Evolutionary conservation across 257 asterid genomes (phyloP), one percentile per base, ranked within the genome.

Genomic region (Solanum ahanhuiri): DNA sequence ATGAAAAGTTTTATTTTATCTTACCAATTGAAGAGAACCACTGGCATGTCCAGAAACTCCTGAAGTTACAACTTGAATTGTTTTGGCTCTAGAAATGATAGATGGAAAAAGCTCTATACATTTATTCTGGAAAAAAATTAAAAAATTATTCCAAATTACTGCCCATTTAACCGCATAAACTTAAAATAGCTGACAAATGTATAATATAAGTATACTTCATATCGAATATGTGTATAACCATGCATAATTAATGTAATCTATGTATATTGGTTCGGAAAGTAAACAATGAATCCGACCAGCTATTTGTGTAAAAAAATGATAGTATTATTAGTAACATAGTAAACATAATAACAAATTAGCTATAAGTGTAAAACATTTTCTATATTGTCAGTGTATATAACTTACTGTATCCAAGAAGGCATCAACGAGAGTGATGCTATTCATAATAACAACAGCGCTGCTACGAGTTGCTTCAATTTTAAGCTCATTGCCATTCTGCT

Each of bases 41-140:
- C 54, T 93, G 4, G 95, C 95, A 83, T 93, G 93, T n/a, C 96
- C 95, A 43, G 98, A 88, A 88, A 89, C 92, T 10, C 93, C 95
- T 1, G 98, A 86, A 34, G 91, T 91, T 86, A 95, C 93, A 3
- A 94, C 94, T 90, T 95, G 98, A 85, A 96, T 94, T 7, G 98
- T 95, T 92, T 93, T 96, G 14, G 99, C 98, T 87, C 99, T 88
- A 12, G 98, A 91, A 57, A 96, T 90, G 33, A 96, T 91, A 17
- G 96, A 94, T 12, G 99, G 99, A 84, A 95, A 96, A 12, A 96
- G 92, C 87, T 96, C 98, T 96, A 92, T 88, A 98, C 99, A 96
- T 88, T 96, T 96, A 72, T 88, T 92, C 99, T 94, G 91, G n/a
- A 83, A 81, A 34, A 11, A 34, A 11, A 60, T 0, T 1, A n/a